Evolutionary conservation across 257 asterid genomes (phyloP), one percentile per base, ranked within the genome.

Genomic region (Jacaranda copaia): DNA sequence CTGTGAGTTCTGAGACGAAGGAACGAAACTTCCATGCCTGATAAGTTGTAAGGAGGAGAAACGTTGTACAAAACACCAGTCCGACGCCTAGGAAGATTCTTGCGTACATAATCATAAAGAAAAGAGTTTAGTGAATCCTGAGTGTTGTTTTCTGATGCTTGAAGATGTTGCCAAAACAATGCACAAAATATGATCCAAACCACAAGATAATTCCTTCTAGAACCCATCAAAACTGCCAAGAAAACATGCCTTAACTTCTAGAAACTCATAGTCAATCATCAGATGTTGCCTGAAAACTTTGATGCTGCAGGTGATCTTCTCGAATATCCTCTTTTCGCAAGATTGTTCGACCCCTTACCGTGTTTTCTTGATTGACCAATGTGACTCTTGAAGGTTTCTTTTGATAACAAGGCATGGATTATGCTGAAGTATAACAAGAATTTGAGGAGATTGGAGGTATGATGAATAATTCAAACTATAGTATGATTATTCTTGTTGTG

Each of bases 21-120:
- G 45, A 87, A 4, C 5, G 90, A 85, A 40, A 76, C 85, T 19
- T 80, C 76, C 19, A 87, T 80, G 40, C 91, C 92, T 0, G 97
- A 88, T 5, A 76, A 81, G 79, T 94, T 92, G 19, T 68, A 55
- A 36, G 97, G 98, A 2, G 83, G 86, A 46, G 86, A 52, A 25
- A 92, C 53, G 51, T 88, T 69, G 81, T 88, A 92, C 42, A 88
- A 49, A 19, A 25, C 74, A 68, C 98, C 96, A 38, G 97, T 88
- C 19, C 68, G 81, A 59, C 81, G 85, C 25, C 13, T 85, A 0
- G 78, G 70, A 12, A 78, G 43, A 6, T 74, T 48, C 80, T 76
- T 77, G 79, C 84, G 69, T 20, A 93, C 85, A 61, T 75, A 69
- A 5, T 83, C 83, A 78, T 84, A 85, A 68, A 94, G 76, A 51